A percentile compares a stretch with the other conserved stretches of the same genome.
phyloP scores from a whole-genome alignment of 768 basidiomycete genomes.

The Gyrodon lividus region DNA sequence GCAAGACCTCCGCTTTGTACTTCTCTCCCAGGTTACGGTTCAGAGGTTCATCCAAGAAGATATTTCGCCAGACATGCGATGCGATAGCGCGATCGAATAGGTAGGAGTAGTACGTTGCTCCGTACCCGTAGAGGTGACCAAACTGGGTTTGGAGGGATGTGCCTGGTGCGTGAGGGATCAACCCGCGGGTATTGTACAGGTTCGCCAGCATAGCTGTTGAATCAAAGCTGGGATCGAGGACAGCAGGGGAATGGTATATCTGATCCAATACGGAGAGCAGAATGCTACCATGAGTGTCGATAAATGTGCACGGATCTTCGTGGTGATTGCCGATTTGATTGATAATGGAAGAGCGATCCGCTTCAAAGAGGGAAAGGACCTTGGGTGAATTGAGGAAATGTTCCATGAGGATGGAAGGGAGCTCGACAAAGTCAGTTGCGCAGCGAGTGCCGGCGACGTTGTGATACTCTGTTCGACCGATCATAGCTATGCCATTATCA shows the following conservation, averaged over 20 bases:
- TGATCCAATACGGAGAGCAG: slow-evolving; percentile 89
- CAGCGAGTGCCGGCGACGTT: slow-evolving; percentile 97
- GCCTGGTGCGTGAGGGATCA: slow-evolving; percentile 79
- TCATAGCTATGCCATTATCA: slow-evolving; percentile 70
- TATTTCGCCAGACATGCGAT: slow-evolving; percentile 78
- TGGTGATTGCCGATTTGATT: slow-evolving; percentile 63
- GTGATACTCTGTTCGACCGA: slow-evolving; percentile 95
- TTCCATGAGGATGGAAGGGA: slow-evolving; percentile 98
- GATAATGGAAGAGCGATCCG: slow-evolving; percentile 43
- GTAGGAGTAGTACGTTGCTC: slow-evolving; percentile 97
- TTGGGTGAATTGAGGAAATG: slow-evolving; percentile 86
- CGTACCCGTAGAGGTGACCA: slow-evolving; percentile 93
- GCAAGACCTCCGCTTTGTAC: slow-evolving; percentile 73
- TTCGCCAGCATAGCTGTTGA: slow-evolving; percentile 66
- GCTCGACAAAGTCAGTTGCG: slow-evolving; percentile 96
- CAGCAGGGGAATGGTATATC: slow-evolving; percentile 75
- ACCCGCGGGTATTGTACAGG: slow-evolving; percentile 65
- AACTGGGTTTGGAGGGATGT: slow-evolving; percentile 97
- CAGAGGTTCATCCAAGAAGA: slow-evolving; percentile 71
- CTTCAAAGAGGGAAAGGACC: slow-evolving; percentile 78
- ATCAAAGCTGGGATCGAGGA: slow-evolving; percentile 58
- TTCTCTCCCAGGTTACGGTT: slow-evolving; percentile 74
- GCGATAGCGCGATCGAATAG: slow-evolving; percentile 96
- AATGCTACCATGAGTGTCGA: slow-evolving; percentile 92
- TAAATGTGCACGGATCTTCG: slow-evolving; percentile 71